phyloP scores from a whole-genome alignment of 2,329 filamentous ascomycete species.

The Blumeria graminis region DNA sequence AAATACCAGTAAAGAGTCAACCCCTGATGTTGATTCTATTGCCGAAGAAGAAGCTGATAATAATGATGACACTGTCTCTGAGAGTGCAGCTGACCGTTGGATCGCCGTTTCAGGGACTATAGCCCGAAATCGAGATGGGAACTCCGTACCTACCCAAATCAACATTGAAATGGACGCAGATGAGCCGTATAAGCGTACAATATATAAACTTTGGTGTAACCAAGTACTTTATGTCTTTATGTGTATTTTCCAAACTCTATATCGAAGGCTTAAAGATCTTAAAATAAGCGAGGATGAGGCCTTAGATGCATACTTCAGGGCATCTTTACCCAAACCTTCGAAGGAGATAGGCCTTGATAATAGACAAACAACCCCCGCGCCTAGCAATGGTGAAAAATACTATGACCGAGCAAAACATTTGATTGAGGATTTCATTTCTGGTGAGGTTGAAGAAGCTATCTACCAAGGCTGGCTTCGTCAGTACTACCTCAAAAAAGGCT shows the following conservation, averaged over 20 bases:
- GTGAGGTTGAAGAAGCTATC: slow-evolving; percentile 56
- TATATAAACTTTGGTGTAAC: slow-evolving; percentile 81
- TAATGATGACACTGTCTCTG: slow-evolving; percentile 30
- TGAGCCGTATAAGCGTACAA: slow-evolving; percentile 54
- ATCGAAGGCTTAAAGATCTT: slow-evolving; percentile 58
- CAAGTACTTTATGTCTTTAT: slow-evolving; percentile 86
- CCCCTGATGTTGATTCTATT: slow-evolving; percentile 57
- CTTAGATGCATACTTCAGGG: slow-evolving; percentile 45
- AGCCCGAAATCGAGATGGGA: slow-evolving; percentile 1
- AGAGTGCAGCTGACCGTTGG: slow-evolving; percentile 40
- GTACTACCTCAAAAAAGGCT: slow-evolving; percentile 76
- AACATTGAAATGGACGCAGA: slow-evolving; percentile 48
- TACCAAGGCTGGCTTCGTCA: slow-evolving; percentile 81
- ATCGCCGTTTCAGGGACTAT: slow-evolving; percentile 35
- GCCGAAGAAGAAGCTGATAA: slow-evolving; percentile 48
- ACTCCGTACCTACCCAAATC: slow-evolving; percentile 21
- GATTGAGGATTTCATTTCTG: slow-evolving; percentile 65
- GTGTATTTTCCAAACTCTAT: slow-evolving; percentile 77
- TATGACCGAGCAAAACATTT: slow-evolving; percentile 70
- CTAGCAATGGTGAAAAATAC: slow-evolving; percentile 37
- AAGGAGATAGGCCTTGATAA: slow-evolving; percentile 60
- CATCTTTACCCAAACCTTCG: slow-evolving; percentile 55
- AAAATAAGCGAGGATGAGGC: slow-evolving; percentile 60
- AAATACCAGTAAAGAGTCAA: slow-evolving; percentile 66
- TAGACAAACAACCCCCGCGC: slow-evolving; percentile 51